Conservation (phyloP, 2,329 filamentous ascomycete species). For the Penicillium thymicola region DNA sequence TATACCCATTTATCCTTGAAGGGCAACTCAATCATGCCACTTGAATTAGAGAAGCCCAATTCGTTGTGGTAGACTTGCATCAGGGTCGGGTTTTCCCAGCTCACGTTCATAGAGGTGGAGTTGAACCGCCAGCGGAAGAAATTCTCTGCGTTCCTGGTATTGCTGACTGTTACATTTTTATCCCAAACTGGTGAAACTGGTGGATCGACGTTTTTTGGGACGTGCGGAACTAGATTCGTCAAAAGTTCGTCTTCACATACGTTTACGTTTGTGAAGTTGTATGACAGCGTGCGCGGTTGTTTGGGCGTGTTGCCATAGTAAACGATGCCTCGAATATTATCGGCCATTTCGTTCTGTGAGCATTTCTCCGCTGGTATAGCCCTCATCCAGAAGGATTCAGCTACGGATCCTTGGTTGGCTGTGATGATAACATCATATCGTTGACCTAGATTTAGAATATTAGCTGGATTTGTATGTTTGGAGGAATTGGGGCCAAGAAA, state of each 20-base stretch:
- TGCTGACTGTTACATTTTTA: not conserved
- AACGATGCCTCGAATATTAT: constrained; percentile 2
- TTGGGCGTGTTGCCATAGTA: not conserved
- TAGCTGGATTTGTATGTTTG: not conserved
- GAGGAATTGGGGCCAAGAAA: not conserved
- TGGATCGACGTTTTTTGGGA: not conserved
- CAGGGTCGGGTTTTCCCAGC: constrained; percentile 12
- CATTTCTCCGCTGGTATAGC: constrained; percentile 1
- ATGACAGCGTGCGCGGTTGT: not conserved
- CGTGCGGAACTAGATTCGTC: not conserved
- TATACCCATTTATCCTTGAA: constrained; percentile 2
- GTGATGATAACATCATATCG: constrained; percentile 40
- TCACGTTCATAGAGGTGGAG: constrained; percentile 41
- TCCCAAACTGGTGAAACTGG: not conserved
- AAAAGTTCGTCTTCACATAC: not conserved
- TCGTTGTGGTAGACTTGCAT: constrained; percentile 16
- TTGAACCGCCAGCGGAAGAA: constrained; percentile 43
- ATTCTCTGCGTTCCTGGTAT: not conserved
- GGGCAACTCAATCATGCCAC: not conserved
- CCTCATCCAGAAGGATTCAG: constrained; percentile 41
- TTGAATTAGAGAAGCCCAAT: not conserved
- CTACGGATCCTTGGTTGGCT: constrained; percentile 22
- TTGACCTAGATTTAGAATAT: constrained; percentile 27
- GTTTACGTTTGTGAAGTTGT: not conserved
- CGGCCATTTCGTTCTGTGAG: not conserved